Evolutionary conservation across 371 early-diverging fungal genomes (phyloP).

Genomic region (Dinochytrium kinnereticum): DNA sequence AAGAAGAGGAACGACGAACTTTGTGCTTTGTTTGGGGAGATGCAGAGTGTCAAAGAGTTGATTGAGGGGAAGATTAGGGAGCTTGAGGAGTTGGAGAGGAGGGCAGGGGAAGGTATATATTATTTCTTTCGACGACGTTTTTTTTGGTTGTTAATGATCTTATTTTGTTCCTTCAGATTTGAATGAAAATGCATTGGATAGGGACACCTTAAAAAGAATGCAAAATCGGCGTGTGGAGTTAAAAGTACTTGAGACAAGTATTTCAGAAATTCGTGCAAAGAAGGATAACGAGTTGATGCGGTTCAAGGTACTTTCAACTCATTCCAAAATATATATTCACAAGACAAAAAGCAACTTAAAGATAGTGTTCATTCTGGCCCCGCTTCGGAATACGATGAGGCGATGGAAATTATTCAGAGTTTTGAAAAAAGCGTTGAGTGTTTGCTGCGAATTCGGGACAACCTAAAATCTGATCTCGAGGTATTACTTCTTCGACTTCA

Average conservation of each 20-base stretch:
- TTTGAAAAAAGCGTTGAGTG: slow-evolving; percentile 20
- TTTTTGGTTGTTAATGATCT: background rate
- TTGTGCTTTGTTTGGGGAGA: background rate
- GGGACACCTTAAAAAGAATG: background rate
- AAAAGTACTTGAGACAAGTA: slow-evolving; percentile 1
- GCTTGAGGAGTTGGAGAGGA: slow-evolving; percentile 9
- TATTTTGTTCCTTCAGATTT: background rate
- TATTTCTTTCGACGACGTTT: background rate
- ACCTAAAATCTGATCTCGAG: slow-evolving; percentile 10
- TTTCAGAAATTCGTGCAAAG: background rate
- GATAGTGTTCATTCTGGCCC: background rate
- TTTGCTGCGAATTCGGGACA: slow-evolving; percentile 14
- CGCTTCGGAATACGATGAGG: slow-evolving; percentile 19
- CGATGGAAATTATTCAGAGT: slow-evolving; percentile 20
- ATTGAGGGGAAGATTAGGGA: slow-evolving; percentile 1
- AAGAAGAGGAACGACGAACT: slow-evolving; percentile 11
- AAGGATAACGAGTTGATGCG: slow-evolving; percentile 15
- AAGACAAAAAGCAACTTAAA: background rate
- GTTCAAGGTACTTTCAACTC: background rate
- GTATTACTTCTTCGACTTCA: slow-evolving; percentile 2
- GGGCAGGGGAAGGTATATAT: slow-evolving; percentile 6
- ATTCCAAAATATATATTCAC: too few species aligned
- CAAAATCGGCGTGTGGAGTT: background rate
- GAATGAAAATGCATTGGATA: background rate
- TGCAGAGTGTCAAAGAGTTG: background rate